These are phyloP conservation scores for Backusella tarrabulga DNA, from an alignment of 192 early-diverging fungal genomes.

Conservation along the genomic window DNA sequence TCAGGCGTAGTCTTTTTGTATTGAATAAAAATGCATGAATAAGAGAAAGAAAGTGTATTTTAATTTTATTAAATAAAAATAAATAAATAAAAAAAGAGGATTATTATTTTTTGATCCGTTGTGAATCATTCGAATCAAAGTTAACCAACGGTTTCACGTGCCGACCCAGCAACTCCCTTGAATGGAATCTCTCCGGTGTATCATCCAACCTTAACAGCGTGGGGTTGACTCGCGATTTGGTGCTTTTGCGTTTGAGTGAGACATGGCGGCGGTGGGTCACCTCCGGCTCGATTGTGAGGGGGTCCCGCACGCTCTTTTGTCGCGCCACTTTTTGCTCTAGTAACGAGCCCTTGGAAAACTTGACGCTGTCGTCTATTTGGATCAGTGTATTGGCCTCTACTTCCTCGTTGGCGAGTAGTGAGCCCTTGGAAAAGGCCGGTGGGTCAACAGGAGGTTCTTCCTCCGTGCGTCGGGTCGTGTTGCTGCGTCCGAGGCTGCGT, in stretches of 20 bases:
- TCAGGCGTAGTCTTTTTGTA: background rate
- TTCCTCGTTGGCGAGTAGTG: constrained; percentile 9
- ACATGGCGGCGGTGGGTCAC: constrained; percentile 1
- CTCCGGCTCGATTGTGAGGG: background rate
- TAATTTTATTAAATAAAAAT: background rate
- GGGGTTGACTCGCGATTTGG: background rate
- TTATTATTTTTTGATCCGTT: background rate
- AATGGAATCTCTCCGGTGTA: constrained; percentile 25
- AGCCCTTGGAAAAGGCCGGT: constrained; percentile 12
- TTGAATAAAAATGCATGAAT: background rate
- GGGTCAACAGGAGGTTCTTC: constrained; percentile 12
- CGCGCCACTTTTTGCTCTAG: constrained; percentile 16
- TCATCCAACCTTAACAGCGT: constrained; percentile 17
- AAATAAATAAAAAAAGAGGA: too few relatives aligned
- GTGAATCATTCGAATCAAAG: constrained; percentile 19
- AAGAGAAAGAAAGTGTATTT: background rate
- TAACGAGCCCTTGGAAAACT: constrained; percentile 25
- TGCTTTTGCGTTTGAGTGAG: constrained; percentile 13
- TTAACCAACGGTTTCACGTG: constrained; percentile 29
- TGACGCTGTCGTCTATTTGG: constrained; percentile 17
- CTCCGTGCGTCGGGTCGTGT: background rate
- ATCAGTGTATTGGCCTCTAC: constrained; percentile 14
- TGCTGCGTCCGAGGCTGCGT: background rate
- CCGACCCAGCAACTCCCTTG: constrained; percentile 17
- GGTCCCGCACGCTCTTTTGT: constrained; percentile 12